Evolutionary conservation across 257 asterid genomes (phyloP), one percentile per base, ranked within the genome.

Genomic region (Striga asiatica): DNA sequence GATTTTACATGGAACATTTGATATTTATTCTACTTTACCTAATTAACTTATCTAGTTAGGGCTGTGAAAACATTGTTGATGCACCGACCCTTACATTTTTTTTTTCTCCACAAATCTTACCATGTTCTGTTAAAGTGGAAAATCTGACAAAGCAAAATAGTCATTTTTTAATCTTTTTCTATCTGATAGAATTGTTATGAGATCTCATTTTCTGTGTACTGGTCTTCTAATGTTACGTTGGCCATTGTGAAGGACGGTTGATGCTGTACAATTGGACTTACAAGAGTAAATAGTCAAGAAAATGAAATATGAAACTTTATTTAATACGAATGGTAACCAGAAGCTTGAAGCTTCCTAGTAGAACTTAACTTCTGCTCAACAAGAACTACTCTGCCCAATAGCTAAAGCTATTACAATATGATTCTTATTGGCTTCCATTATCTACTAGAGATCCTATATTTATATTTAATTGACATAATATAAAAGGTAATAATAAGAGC

Each of bases 11-110:
- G 52, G 32, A 19, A 21, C 20, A 48, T 56, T 38, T 48, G 57
- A 16, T 45, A 23, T 52, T 23, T 46, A 47, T 51, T 24, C 8
- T 38, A 4, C 39, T 14, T 56, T 47, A 42, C 23, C 46, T 56
- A 50, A 35, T 27, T 39, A 46, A 24, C 63, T 19, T 37, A 31
- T 49, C 55, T 49, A 49, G 31, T 54, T 64, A 11, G 47, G 66
- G 43, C 60, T 49, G 58, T 51, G 39, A 39, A 67, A 29, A 39
- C 58, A 28, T 58, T 27, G 48, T n/a, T 61, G 49, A 25, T 35
- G 4, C n/a, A 35, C 5, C n/a, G n/a, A 35, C n/a, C 46, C n/a
- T 66, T 31, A 0, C 53, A 58, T 31, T 54, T 12, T 42, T 31
- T 39, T 34, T 62, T 55, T 64, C 38, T 58, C 62, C 21, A 35